These are phyloP conservation scores for Bifiguratus adelaidae DNA, from an alignment of 192 early-diverging fungal species.

Conservation along the genomic window DNA sequence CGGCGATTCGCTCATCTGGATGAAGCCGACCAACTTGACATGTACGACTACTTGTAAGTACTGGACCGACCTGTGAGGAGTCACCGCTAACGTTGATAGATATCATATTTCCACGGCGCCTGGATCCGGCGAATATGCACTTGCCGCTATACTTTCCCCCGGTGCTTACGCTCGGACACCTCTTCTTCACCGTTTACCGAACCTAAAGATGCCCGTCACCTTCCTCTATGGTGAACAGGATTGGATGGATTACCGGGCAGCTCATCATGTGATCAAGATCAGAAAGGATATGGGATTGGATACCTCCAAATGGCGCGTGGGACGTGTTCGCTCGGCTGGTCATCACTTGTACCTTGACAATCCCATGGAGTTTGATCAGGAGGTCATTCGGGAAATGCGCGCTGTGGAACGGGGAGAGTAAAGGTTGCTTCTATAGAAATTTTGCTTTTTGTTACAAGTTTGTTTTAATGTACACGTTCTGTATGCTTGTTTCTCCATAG, in stretches of 20 bases:
- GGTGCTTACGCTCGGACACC: constrained; percentile 76
- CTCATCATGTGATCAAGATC: constrained; percentile 35
- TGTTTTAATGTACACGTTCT: background rate
- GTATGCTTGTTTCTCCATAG: background rate
- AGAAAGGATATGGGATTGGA: background rate
- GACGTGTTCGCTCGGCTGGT: constrained; percentile 29
- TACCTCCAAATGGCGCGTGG: background rate
- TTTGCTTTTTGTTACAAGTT: too few species aligned
- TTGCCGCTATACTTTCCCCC: constrained; percentile 64
- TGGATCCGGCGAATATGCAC: constrained; percentile 77
- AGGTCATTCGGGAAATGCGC: constrained; percentile 24
- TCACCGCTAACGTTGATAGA: constrained; percentile 5
- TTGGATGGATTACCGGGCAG: constrained; percentile 85
- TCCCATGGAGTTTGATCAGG: constrained; percentile 56
- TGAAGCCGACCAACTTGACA: constrained; percentile 47
- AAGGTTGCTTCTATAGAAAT: background rate
- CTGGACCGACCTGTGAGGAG: background rate
- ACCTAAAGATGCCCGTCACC: constrained; percentile 57
- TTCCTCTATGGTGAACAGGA: constrained; percentile 44
- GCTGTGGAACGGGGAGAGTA: background rate
- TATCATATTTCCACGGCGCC: constrained; percentile 68
- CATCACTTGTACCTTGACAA: constrained; percentile 89
- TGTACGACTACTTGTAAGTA: constrained; percentile 65
- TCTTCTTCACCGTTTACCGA: constrained; percentile 48
- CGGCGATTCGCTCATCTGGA: constrained; percentile 56